Percentiles rank a stretch among this genome's conserved stretches.
Evolutionary conservation across 2,329 filamentous ascomycete species (phyloP).

Genomic region (Nemania sp.): DNA sequence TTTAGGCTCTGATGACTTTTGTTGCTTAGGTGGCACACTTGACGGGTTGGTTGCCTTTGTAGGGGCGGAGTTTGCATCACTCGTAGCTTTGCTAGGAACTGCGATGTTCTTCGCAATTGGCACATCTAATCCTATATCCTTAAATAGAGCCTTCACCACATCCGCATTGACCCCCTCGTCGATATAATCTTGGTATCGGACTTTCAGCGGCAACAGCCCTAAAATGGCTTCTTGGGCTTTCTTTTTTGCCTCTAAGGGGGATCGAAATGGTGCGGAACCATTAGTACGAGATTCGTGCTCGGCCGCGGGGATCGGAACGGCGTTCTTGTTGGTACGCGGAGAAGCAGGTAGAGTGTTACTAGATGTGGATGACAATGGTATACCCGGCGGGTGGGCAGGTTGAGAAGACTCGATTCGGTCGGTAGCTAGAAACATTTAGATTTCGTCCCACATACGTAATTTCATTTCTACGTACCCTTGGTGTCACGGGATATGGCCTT

Average conservation of each 20-base stretch:
- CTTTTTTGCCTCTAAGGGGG: slow-evolving; percentile 59
- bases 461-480: slow-evolving; percentile 43
- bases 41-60: slow-evolving; percentile 11
- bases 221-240: slow-evolving; percentile 76
- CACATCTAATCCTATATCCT: slow-evolving; percentile 72
- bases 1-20: slow-evolving; percentile 18
- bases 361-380: slow-evolving; percentile 10
- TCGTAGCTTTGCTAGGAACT: slow-evolving; percentile 22
- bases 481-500: slow-evolving; percentile 39
- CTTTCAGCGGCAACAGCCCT: slow-evolving; percentile 72
- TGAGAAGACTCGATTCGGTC: slow-evolving; percentile 24
- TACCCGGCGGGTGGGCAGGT: background rate
- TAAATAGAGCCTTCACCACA: slow-evolving; percentile 74
- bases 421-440: slow-evolving; percentile 24
- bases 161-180: slow-evolving; percentile 76
- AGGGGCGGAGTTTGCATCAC: slow-evolving; percentile 20
- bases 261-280: slow-evolving; percentile 42
- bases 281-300: slow-evolving; percentile 3
- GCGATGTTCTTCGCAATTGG: slow-evolving; percentile 45
- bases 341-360: background rate
- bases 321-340: background rate
- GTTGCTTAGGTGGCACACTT: slow-evolving; percentile 26
- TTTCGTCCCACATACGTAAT: background rate
- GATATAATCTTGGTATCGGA: slow-evolving; percentile 79
- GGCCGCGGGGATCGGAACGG: background rate